Evolutionary conservation across 2,329 filamentous ascomycete genomes (phyloP).

Genomic region (Endothia cerciana): DNA sequence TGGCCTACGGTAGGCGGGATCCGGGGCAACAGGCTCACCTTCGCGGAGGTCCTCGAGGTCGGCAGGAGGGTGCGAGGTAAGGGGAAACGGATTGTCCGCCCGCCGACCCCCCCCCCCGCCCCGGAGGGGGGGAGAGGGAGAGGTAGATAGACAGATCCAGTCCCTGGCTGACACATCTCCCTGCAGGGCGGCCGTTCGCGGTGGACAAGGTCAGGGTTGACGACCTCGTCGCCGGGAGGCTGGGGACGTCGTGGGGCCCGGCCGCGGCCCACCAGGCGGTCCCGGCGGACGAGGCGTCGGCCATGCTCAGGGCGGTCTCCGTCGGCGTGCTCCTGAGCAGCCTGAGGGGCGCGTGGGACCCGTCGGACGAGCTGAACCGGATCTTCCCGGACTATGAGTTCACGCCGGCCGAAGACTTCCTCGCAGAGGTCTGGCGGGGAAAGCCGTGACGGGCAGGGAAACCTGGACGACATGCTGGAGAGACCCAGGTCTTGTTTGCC

Average conservation of each 20-base stretch:
- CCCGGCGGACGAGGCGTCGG: conserved; percentile 39
- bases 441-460: conserved; percentile 35
- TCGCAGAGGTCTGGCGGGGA: conserved; percentile 39
- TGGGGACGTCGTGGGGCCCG: conserved; percentile 47
- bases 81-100: too few relatives aligned
- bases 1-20: conserved; percentile 51
- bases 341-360: conserved; percentile 46
- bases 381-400: conserved; percentile 50
- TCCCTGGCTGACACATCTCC: background rate
- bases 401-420: conserved; percentile 45
- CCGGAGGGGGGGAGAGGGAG: too few relatives aligned
- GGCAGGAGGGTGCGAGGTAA: conserved; percentile 35
- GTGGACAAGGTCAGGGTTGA: conserved; percentile 50
- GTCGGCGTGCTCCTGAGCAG: conserved; percentile 48
- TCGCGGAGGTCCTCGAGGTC: conserved; percentile 44
- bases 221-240: conserved; percentile 50
- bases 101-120: too few relatives aligned
- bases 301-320: conserved; percentile 42
- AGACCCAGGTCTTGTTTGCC: background rate
- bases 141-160: conserved; percentile 16
- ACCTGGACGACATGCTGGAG: background rate
- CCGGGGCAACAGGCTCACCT: conserved; percentile 41
- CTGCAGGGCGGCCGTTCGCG: conserved; percentile 40
- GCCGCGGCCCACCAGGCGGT: conserved; percentile 39
- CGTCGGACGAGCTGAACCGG: conserved; percentile 48